A percentile compares a stretch with the other conserved stretches of the same genome.
phyloP scores from a whole-genome alignment of 306 rosid genomes.

The Biancaea sappan region DNA sequence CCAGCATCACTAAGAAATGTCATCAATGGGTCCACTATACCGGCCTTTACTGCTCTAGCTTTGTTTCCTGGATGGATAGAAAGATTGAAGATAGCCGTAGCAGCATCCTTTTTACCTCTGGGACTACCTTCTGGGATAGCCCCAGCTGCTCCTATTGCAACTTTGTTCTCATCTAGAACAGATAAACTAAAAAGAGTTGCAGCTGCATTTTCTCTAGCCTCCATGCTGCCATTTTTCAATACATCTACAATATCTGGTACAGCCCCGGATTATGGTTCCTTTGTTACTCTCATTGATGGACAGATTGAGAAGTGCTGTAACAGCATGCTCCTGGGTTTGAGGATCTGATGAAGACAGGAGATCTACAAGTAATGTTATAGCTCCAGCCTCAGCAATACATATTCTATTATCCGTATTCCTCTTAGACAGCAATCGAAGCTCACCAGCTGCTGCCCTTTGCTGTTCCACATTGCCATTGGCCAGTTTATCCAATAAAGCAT shows the following conservation, averaged over 20 bases:
- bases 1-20: conserved; percentile 79
- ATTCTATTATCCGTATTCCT: conserved; percentile 92
- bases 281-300: conserved; percentile 88
- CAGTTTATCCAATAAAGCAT: conserved; percentile 58
- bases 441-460: conserved; percentile 94
- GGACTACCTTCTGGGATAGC: conserved; percentile 98
- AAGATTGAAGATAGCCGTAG: conserved; percentile 92
- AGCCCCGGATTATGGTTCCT: conserved; percentile 87
- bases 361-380: conserved; percentile 90
- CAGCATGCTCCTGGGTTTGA: conserved; percentile 96
- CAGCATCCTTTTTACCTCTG: conserved; percentile 98
- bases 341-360: conserved; percentile 73
- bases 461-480: conserved; percentile 68
- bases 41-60: conserved; percentile 94
- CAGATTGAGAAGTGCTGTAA: conserved; percentile 94
- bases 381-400: conserved; percentile 98
- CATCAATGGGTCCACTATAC: conserved; percentile 78
- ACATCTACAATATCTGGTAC: conserved; percentile 94
- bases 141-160: conserved; percentile 95
- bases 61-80: conserved; percentile 95
- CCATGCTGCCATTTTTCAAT: conserved; percentile 88
- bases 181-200: conserved; percentile 97
- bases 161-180: conserved; percentile 88
- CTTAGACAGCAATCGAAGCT: conserved; percentile 92
- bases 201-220: conserved; percentile 98